A percentile compares a stretch with the other conserved stretches of the same genome.
Evolutionary conservation across 2,329 filamentous ascomycete species (phyloP).

Genomic region (Colletotrichum destructivum): DNA sequence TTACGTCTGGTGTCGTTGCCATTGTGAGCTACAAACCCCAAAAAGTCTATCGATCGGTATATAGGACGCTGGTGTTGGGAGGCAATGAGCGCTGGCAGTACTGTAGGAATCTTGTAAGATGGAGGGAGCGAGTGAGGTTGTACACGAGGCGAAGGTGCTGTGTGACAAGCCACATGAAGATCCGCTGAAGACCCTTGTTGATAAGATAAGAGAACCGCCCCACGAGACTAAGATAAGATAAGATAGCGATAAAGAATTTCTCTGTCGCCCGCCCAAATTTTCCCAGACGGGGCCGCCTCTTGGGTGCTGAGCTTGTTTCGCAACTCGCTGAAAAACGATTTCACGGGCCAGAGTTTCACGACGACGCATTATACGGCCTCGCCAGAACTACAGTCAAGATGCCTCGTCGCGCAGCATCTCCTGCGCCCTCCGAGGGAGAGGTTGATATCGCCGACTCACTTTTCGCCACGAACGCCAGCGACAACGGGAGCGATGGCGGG

Average conservation of each 20-base stretch:
- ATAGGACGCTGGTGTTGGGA: neutral
- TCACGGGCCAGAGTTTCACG: slow-evolving; percentile 12
- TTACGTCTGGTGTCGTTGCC: slow-evolving; percentile 55
- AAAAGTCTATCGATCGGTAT: neutral
- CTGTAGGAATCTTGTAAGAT: neutral
- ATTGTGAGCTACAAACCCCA: slow-evolving; percentile 48
- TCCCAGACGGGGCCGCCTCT: slow-evolving; percentile 27
- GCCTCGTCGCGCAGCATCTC: slow-evolving; percentile 82
- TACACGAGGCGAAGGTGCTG: slow-evolving; percentile 31
- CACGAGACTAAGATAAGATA: slow-evolving; percentile 37
- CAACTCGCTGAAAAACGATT: slow-evolving; percentile 10
- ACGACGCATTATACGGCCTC: neutral
- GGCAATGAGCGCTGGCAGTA: neutral
- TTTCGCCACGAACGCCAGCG: slow-evolving; percentile 67
- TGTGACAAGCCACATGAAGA: slow-evolving; percentile 19
- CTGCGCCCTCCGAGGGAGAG: slow-evolving; percentile 88
- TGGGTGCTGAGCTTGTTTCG: slow-evolving; percentile 29
- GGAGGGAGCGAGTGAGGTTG: neutral
- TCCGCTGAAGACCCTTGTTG: slow-evolving; percentile 18
- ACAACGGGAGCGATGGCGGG: slow-evolving; percentile 59
- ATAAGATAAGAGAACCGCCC: slow-evolving; percentile 4
- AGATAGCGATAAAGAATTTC: slow-evolving; percentile 43
- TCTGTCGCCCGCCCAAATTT: slow-evolving; percentile 41
- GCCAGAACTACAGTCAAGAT: slow-evolving; percentile 61
- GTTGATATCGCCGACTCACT: slow-evolving; percentile 89